A percentile compares a stretch with the other conserved stretches of the same genome.
phyloP scores from a whole-genome alignment of 306 rosid genomes.

The Dryas alaskensis region DNA sequence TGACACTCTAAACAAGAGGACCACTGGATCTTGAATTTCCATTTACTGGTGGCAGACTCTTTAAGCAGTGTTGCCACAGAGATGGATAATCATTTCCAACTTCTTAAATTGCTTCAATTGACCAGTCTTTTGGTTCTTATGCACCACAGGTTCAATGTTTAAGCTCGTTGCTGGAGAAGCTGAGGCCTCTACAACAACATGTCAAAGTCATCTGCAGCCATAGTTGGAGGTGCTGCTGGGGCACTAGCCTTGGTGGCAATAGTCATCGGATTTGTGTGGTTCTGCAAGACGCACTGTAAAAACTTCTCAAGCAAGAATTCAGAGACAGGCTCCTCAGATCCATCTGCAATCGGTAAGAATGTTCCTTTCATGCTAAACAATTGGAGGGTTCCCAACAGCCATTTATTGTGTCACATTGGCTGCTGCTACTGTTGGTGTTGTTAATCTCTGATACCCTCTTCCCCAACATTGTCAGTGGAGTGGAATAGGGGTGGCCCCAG shows the following conservation, averaged over 20 bases:
- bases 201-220: slow-evolving; percentile 34
- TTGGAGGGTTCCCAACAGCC: not conserved
- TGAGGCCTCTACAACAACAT: slow-evolving; percentile 25
- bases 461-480: slow-evolving; percentile 28
- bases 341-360: slow-evolving; percentile 40
- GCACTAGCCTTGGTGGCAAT: slow-evolving; percentile 28
- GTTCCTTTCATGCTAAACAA: not conserved
- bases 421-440: not conserved
- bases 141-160: slow-evolving; percentile 29
- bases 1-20: slow-evolving; percentile 7
- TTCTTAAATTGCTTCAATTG: slow-evolving; percentile 11
- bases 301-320: slow-evolving; percentile 33
- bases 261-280: slow-evolving; percentile 35
- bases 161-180: slow-evolving; percentile 13
- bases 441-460: slow-evolving; percentile 1
- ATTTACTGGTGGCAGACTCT: not conserved
- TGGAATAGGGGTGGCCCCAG: slow-evolving; percentile 36
- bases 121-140: slow-evolving; percentile 4
- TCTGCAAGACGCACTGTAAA: slow-evolving; percentile 31
- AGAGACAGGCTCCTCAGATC: slow-evolving; percentile 49
- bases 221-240: slow-evolving; percentile 37
- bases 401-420: not conserved
- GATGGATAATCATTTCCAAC: slow-evolving; percentile 1
- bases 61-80: slow-evolving; percentile 1
- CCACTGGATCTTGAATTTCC: slow-evolving; percentile 9